Percentiles rank a stretch among this genome's conserved stretches.
These are phyloP conservation scores for Emmonsiellopsis sp. DNA, from an alignment of 2,329 filamentous ascomycete genomes.

Conservation along the genomic window DNA sequence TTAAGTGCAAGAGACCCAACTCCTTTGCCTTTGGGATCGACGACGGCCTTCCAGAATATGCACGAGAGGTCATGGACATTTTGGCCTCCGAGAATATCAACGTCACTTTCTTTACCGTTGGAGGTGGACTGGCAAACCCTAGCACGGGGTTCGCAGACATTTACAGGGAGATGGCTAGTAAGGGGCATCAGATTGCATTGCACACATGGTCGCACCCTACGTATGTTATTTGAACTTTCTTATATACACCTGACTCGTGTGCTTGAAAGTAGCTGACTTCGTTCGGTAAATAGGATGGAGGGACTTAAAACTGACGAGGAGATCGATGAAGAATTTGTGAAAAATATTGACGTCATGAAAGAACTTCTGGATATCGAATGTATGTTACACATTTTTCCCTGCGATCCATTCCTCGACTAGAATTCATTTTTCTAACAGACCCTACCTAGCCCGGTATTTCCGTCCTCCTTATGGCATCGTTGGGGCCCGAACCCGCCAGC, in stretches of 20 bases:
- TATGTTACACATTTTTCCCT: slow-evolving; percentile 9
- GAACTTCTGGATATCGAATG: slow-evolving; percentile 24
- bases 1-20: slow-evolving; percentile 57
- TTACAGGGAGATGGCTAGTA: slow-evolving; percentile 52
- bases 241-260: background rate
- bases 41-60: slow-evolving; percentile 52
- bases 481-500: slow-evolving; percentile 56
- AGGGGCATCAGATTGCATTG: slow-evolving; percentile 59
- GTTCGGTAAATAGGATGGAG: slow-evolving; percentile 24
- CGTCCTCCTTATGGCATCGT: slow-evolving; percentile 60
- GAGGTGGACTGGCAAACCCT: slow-evolving; percentile 49
- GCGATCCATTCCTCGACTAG: background rate
- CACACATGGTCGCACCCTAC: slow-evolving; percentile 63
- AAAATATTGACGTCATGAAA: slow-evolving; percentile 23
- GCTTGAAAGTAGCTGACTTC: background rate
- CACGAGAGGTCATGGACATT: slow-evolving; percentile 52
- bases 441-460: slow-evolving; percentile 46
- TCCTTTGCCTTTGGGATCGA: slow-evolving; percentile 65
- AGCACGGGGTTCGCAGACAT: slow-evolving; percentile 53
- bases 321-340: slow-evolving; percentile 29
- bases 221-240: slow-evolving; percentile 14
- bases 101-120: slow-evolving; percentile 64
- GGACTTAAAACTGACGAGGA: slow-evolving; percentile 19
- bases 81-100: slow-evolving; percentile 52
- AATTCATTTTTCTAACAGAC: slow-evolving; percentile 12